Conservation (phyloP, 345 rosid species). For the Cardamine occulta region DNA sequence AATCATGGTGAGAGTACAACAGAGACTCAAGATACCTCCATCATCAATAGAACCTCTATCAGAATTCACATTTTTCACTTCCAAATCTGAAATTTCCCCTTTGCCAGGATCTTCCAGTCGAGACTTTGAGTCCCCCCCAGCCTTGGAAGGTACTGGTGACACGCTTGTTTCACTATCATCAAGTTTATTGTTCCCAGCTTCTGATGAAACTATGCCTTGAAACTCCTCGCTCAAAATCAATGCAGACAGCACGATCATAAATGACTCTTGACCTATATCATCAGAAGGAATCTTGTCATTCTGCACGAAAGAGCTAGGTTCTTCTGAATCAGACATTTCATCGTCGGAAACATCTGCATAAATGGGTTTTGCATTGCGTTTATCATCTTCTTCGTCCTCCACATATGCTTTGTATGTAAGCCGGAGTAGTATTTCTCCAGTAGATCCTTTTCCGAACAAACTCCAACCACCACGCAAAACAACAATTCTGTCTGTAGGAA, state of each 20-base stretch:
- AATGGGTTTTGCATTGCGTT: slow-evolving; percentile 47
- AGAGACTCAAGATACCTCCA: slow-evolving; percentile 34
- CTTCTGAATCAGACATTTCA: slow-evolving; percentile 74
- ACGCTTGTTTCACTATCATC: slow-evolving; percentile 49
- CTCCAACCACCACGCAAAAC: slow-evolving; percentile 81
- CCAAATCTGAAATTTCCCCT: slow-evolving; percentile 28
- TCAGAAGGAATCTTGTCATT: slow-evolving; percentile 44
- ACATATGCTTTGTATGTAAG: slow-evolving; percentile 96
- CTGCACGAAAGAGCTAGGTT: slow-evolving; percentile 49
- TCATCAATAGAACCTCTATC: slow-evolving; percentile 39
- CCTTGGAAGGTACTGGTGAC: slow-evolving; percentile 45
- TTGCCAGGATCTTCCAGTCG: slow-evolving; percentile 43
- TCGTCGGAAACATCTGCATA: slow-evolving; percentile 70
- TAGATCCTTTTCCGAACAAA: slow-evolving; percentile 66
- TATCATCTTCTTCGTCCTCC: slow-evolving; percentile 97
- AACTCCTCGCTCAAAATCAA: slow-evolving; percentile 92
- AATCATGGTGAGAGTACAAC: slow-evolving; percentile 14
- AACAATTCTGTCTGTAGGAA: slow-evolving; percentile 84
- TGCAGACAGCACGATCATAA: slow-evolving; percentile 95
- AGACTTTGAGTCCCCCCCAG: slow-evolving; percentile 48
- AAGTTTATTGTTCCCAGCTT: slow-evolving; percentile 61
- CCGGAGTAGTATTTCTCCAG: slow-evolving; percentile 87
- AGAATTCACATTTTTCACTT: slow-evolving; percentile 21
- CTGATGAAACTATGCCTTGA: slow-evolving; percentile 95
- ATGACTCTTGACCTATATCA: slow-evolving; percentile 72